Evolutionary conservation across 2,329 filamentous ascomycete species (phyloP).

Genomic region (Annulohypoxylon truncatum): DNA sequence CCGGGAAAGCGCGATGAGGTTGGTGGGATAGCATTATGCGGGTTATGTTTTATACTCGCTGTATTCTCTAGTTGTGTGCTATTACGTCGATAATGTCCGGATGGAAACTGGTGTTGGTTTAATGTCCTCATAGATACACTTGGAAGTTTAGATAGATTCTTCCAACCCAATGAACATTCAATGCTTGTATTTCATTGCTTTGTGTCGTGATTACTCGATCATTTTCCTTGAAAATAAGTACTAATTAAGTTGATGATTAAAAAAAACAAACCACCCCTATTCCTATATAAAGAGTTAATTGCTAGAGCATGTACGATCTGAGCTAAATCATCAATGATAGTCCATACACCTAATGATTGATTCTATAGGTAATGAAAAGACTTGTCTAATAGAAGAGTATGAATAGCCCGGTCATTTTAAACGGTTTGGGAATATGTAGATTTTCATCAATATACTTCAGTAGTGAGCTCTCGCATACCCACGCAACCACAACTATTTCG

Average conservation of each 20-base stretch:
- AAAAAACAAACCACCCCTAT: no score
- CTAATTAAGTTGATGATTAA: no score
- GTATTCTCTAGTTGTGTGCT: conserved; percentile 28
- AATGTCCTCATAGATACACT: conserved; percentile 19
- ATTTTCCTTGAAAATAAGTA: neutral
- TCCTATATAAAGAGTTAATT: no score
- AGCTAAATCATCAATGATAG: no score
- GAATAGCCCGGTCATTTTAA: no score
- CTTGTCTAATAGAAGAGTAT: no score
- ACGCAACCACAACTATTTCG: neutral
- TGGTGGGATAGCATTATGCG: neutral
- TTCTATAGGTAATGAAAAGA: no score
- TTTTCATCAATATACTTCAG: no score
- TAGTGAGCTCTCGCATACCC: no score
- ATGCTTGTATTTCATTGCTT: neutral
- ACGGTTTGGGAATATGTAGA: no score
- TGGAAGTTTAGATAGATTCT: conserved; percentile 12
- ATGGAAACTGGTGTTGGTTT: conserved; percentile 6
- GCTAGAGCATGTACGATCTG: no score
- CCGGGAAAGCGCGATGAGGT: neutral
- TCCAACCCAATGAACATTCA: conserved; percentile 9
- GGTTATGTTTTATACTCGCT: conserved; percentile 13
- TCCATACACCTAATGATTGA: no score
- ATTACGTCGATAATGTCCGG: conserved; percentile 18
- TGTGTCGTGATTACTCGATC: neutral